These are phyloP conservation scores for Nakazawaea wyomingensis DNA, from an alignment of 805 yeast species.

Conservation along the genomic window DNA sequence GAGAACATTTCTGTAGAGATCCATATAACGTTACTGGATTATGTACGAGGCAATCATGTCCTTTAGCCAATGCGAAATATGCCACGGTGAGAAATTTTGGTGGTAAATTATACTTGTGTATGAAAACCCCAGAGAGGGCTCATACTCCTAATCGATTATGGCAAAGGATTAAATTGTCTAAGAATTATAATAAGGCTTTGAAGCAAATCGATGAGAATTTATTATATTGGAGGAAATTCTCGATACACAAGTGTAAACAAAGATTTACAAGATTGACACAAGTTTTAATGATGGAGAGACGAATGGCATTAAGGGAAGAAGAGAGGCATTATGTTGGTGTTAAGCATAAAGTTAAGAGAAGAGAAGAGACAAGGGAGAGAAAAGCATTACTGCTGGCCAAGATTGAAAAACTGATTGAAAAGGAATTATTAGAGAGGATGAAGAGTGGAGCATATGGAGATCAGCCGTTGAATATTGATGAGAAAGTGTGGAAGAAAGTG, in stretches of 20 bases:
- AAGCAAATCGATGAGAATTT: slow-evolving; percentile 84
- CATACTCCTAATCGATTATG: slow-evolving; percentile 91
- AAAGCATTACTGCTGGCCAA: slow-evolving; percentile 96
- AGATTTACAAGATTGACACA: slow-evolving; percentile 91
- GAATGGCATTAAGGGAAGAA: slow-evolving; percentile 83
- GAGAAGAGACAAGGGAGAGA: slow-evolving; percentile 92
- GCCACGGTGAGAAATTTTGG: slow-evolving; percentile 81
- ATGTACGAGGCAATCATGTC: slow-evolving; percentile 91
- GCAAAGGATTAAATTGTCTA: slow-evolving; percentile 90
- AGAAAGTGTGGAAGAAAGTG: slow-evolving; percentile 91
- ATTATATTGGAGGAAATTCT: slow-evolving; percentile 88
- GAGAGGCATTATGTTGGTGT: slow-evolving; percentile 92
- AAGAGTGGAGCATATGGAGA: slow-evolving; percentile 99
- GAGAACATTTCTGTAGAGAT: slow-evolving; percentile 90
- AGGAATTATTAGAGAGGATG: slow-evolving; percentile 87
- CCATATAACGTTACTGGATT: slow-evolving; percentile 95
- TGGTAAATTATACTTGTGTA: slow-evolving; percentile 78
- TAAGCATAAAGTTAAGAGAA: slow-evolving; percentile 89
- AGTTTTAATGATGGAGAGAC: slow-evolving; percentile 91
- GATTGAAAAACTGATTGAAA: slow-evolving; percentile 94
- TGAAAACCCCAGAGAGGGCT: slow-evolving; percentile 97
- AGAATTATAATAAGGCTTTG: slow-evolving; percentile 83
- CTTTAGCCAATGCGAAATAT: slow-evolving; percentile 88
- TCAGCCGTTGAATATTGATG: slow-evolving; percentile 94
- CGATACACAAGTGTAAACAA: slow-evolving; percentile 92